Conservation (phyloP, 495 filamentous ascomycete species). For the Penicillium bovifimosum region DNA sequence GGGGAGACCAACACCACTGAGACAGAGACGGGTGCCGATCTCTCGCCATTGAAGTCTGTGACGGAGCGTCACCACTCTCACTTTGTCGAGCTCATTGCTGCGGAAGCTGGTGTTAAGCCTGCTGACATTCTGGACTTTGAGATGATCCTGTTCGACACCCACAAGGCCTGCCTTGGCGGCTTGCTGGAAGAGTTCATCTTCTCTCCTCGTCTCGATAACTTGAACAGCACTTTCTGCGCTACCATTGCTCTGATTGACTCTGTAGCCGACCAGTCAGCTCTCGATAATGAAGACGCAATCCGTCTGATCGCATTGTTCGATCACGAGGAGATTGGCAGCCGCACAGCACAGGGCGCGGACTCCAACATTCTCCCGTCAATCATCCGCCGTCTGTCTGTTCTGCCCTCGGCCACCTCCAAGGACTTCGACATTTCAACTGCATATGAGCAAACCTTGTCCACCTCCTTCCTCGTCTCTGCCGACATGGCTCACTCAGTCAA, state of each 20-base stretch:
- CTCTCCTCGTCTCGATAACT: conserved; percentile 87
- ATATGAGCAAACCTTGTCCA: conserved; percentile 86
- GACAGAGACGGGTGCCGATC: conserved; percentile 38
- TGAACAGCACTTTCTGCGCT: conserved; percentile 90
- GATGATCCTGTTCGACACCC: conserved; percentile 91
- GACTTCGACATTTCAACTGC: conserved; percentile 60
- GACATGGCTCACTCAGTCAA: conserved; percentile 97
- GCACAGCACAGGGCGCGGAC: conserved; percentile 86
- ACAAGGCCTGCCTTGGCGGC: conserved; percentile 81
- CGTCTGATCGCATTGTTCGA: conserved; percentile 91
- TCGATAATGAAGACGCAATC: conserved; percentile 74
- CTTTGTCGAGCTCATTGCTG: conserved; percentile 79
- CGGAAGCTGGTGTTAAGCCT: conserved; percentile 61
- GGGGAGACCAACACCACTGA: conserved; percentile 36
- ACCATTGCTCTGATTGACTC: conserved; percentile 77
- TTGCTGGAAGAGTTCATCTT: conserved; percentile 92
- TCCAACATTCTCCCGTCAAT: conserved; percentile 88
- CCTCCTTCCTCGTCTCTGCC: conserved; percentile 92
- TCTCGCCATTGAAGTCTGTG: conserved; percentile 65
- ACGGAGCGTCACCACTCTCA: conserved; percentile 85
- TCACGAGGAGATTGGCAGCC: conserved; percentile 94
- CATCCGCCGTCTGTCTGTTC: conserved; percentile 76
- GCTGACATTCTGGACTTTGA: conserved; percentile 87
- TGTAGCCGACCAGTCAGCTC: conserved; percentile 49
- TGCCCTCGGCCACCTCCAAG: conserved; percentile 50